Evolutionary conservation across 352 stramenopile genomes (phyloP), one percentile per base, ranked within the genome.

Genomic region (Pilasporangium apinafurcum): DNA sequence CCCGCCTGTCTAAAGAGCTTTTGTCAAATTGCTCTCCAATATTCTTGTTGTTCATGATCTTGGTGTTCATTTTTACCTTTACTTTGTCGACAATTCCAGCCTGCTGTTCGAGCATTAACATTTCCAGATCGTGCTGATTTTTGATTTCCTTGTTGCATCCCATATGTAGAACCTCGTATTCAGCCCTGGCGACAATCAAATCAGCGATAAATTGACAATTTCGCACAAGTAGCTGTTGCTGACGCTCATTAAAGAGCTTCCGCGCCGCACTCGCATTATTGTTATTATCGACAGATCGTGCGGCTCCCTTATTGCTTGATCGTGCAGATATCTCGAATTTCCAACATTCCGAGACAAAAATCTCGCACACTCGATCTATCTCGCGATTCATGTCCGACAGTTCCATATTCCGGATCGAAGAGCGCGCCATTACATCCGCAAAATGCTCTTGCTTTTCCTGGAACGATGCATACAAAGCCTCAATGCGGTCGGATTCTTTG

Each of bases 31-130:
- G 80, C 45, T 92, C 80, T 37, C 80, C 80, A 26, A 85, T 89
- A 56, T 92, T 90, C 51, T 92, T 92, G 67, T 92, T 92, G 49
- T 92, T 86, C 69, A 86, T 86, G 64, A 92, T 84, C 68, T 92
- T 92, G 35, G 74, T 83, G 47, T 79, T 62, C 30, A 92, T 74
- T 34, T 89, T 87, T 1, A 69, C 51, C 22, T 81, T 65, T 30
- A 92, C 55, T 53, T 89, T 90, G 27, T 92, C 80, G 21, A 86
- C 55, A 28, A 92, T 75, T 12, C 30, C 53, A 0, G 20, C 36
- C 31, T 92, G 80, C 18, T 65, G 45, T 8, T 81, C 53, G n/a
- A 92, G 32, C 76, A 92, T 92, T 21, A 79, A 50, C 28, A 83
- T 59, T 16, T 80, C 65, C 44, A 80, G 57, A 20, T 65, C 56